These are phyloP conservation scores for Colletotrichum camelliae DNA, from an alignment of 2,329 filamentous ascomycete genomes.

Conservation along the genomic window DNA sequence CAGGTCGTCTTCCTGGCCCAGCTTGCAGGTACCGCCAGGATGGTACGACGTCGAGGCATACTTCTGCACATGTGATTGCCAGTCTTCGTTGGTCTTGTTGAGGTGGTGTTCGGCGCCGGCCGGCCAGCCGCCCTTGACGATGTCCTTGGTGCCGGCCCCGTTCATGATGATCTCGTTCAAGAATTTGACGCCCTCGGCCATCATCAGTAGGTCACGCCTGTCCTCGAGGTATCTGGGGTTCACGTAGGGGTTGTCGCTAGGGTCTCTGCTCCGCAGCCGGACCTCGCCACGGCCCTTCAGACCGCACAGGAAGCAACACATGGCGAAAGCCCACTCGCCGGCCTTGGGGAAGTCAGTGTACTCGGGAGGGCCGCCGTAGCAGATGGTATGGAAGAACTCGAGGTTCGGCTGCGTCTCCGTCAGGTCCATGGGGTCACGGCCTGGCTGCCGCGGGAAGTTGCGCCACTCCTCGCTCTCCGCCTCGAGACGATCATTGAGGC, in stretches of 20 bases:
- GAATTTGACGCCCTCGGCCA: neutral
- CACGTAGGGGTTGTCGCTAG: neutral
- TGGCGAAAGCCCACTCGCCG: neutral
- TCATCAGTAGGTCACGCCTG: neutral
- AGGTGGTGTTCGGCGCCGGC: conserved; percentile 37
- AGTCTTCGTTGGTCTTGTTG: conserved; percentile 52
- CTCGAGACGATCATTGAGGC: neutral
- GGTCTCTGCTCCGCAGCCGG: neutral
- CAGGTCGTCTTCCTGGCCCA: neutral
- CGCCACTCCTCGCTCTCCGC: neutral
- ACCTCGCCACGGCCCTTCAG: neutral
- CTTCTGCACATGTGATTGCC: conserved; percentile 11
- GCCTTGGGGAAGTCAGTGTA: neutral
- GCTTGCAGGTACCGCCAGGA: neutral
- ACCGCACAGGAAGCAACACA: neutral
- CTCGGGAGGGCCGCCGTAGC: neutral
- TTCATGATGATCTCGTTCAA: neutral
- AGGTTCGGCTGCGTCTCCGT: neutral
- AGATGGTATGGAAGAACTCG: neutral
- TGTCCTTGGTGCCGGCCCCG: neutral
- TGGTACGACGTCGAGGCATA: neutral
- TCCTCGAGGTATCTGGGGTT: neutral
- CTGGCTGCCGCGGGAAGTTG: neutral
- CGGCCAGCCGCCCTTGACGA: neutral
- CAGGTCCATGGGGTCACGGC: neutral